phyloP scores from a whole-genome alignment of 176 grass and related monocot species.

The Carex parvula region DNA sequence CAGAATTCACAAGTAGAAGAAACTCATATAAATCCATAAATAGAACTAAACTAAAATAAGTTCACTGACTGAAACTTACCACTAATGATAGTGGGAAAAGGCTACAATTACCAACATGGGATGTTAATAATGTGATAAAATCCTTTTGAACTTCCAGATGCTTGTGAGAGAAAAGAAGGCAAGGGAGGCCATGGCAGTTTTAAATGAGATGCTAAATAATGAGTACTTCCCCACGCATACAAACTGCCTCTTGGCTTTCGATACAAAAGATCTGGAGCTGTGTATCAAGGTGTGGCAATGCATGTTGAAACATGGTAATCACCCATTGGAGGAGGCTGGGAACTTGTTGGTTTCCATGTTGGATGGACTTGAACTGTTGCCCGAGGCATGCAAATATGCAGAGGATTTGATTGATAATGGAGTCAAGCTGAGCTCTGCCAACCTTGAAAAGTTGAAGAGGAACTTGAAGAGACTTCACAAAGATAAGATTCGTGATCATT shows the following conservation, averaged over 20 bases:
- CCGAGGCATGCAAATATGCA: slow-evolving; percentile 91
- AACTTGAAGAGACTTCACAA: slow-evolving; percentile 53
- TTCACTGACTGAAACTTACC: neutral
- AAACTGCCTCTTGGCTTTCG: slow-evolving; percentile 47
- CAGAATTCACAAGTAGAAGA: neutral
- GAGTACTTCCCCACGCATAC: slow-evolving; percentile 45
- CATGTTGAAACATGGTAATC: slow-evolving; percentile 59
- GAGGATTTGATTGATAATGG: slow-evolving; percentile 82
- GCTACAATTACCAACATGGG: neutral
- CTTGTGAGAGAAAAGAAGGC: slow-evolving; percentile 51
- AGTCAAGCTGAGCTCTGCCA: slow-evolving; percentile 66
- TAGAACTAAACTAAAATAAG: neutral
- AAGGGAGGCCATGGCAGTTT: slow-evolving; percentile 47
- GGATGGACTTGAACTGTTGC: slow-evolving; percentile 42
- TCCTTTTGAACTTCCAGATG: slow-evolving; percentile 17
- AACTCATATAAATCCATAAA: neutral
- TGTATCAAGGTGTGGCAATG: slow-evolving; percentile 63
- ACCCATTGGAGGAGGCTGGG: slow-evolving; percentile 57
- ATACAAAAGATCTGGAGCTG: slow-evolving; percentile 46
- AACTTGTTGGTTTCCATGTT: slow-evolving; percentile 65
- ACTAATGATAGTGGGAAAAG: neutral
- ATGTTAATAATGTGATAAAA: neutral
- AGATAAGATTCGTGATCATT: slow-evolving; percentile 49
- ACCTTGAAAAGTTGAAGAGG: slow-evolving; percentile 61
- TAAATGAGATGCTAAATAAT: slow-evolving; percentile 88